phyloP scores from a whole-genome alignment of 2,329 filamentous ascomycete species.

The Trichoderma oligosporum region DNA sequence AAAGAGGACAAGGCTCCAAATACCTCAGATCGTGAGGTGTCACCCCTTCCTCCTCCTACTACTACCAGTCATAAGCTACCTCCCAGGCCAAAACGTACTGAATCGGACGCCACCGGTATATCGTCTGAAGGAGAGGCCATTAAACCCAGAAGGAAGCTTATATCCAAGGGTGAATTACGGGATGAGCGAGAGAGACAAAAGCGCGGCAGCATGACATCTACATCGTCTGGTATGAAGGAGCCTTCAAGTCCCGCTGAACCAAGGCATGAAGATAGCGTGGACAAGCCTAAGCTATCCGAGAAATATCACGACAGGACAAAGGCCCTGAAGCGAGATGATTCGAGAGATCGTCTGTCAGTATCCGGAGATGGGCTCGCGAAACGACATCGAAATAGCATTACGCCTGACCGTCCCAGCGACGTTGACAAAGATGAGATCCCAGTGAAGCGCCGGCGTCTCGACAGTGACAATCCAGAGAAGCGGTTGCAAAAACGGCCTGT shows the following conservation, averaged over 20 bases:
- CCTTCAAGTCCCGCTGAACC: conserved; percentile 50
- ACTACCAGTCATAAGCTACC: conserved; percentile 46
- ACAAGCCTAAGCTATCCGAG: conserved; percentile 49
- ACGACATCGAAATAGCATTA: conserved; percentile 56
- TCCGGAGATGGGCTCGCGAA: conserved; percentile 53
- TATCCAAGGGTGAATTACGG: conserved; percentile 60
- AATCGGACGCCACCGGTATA: conserved; percentile 49
- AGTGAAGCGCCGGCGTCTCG: conserved; percentile 55
- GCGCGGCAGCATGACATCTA: conserved; percentile 56
- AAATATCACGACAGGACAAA: conserved; percentile 59
- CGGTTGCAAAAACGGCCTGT: conserved; percentile 39
- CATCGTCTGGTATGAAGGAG: conserved; percentile 49
- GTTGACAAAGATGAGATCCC: conserved; percentile 54
- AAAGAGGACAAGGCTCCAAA: conserved; percentile 53
- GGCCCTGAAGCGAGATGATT: conserved; percentile 58
- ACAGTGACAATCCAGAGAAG: conserved; percentile 50
- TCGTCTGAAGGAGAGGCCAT: conserved; percentile 56
- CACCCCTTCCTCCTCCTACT: conserved; percentile 50
- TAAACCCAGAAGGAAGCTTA: conserved; percentile 60
- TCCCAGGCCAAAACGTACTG: conserved; percentile 49
- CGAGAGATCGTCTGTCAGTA: conserved; percentile 50
- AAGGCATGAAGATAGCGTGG: conserved; percentile 45
- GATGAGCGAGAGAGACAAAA: conserved; percentile 57
- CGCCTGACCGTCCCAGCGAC: conserved; percentile 51
- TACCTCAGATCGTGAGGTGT: conserved; percentile 52